phyloP scores from a whole-genome alignment of 768 basidiomycete species.

The Trichaptum fuscoviolaceum region DNA sequence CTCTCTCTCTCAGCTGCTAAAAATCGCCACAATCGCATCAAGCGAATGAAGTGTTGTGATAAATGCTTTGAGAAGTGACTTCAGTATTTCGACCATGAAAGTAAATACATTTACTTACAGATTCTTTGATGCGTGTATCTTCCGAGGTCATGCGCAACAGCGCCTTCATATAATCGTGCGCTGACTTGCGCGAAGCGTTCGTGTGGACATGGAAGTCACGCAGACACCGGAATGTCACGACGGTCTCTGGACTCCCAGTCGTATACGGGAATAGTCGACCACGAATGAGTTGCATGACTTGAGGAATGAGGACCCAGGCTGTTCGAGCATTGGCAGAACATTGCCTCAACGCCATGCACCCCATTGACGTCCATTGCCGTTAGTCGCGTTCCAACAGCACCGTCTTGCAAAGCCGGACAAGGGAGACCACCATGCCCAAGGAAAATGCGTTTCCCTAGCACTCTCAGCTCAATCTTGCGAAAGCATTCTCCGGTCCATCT shows the following conservation, averaged over 20 bases:
- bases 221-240: neutral
- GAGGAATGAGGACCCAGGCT: neutral
- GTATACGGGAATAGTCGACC: neutral
- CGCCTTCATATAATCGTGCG: constrained; percentile 2
- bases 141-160: constrained; percentile 1
- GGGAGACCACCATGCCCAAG: neutral
- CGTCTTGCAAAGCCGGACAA: neutral
- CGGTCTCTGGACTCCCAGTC: neutral
- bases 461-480: neutral
- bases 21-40: constrained; percentile 2
- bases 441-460: neutral
- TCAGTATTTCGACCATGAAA: neutral
- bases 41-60: neutral
- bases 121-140: neutral
- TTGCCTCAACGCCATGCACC: neutral
- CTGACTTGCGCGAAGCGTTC: neutral
- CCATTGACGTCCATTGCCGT: neutral
- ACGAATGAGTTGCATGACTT: neutral
- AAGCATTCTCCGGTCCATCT: neutral
- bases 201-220: neutral
- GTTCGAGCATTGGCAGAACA: neutral
- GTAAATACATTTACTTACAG: neutral
- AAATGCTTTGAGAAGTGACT: neutral
- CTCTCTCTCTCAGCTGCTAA: neutral
- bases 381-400: neutral